Conservation (phyloP, 2,329 filamentous ascomycete genomes). For the Pseudogymnoascus sp. region DNA sequence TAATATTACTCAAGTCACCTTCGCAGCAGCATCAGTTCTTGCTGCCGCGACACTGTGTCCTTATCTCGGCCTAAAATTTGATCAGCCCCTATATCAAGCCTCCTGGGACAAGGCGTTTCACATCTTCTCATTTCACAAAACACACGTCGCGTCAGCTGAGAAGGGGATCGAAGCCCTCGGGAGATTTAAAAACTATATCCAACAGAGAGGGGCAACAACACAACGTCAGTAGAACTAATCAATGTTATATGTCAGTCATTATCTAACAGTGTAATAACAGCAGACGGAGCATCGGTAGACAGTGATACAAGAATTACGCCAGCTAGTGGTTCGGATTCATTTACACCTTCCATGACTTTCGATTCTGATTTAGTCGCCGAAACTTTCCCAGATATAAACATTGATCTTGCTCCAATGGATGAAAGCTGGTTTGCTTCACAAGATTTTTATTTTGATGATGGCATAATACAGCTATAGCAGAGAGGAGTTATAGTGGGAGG, state of each 20-base stretch:
- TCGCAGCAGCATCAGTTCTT: constrained; percentile 15
- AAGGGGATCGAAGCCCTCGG: not conserved
- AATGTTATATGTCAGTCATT: not conserved
- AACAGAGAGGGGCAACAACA: not conserved
- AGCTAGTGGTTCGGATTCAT: not conserved
- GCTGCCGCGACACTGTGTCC: constrained; percentile 12
- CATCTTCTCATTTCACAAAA: not conserved
- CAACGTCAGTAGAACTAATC: not conserved
- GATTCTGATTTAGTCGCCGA: not conserved
- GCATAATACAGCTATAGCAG: not conserved
- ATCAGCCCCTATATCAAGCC: not conserved
- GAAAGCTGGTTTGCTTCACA: not conserved
- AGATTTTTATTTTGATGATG: not conserved
- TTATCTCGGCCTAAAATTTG: not conserved
- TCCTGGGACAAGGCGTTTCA: not conserved
- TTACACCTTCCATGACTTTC: not conserved
- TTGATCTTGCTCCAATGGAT: not conserved
- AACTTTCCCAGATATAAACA: not conserved
- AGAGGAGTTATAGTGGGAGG: not conserved
- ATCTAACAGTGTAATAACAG: not conserved
- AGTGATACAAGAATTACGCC: not conserved
- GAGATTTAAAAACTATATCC: not conserved
- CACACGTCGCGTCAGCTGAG: not conserved
- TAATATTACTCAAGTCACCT: constrained; percentile 12
- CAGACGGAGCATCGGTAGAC: not conserved